Base-by-base conservation (phyloP, 768 basidiomycete genomes). In the Wakefieldia striispora region DNA sequence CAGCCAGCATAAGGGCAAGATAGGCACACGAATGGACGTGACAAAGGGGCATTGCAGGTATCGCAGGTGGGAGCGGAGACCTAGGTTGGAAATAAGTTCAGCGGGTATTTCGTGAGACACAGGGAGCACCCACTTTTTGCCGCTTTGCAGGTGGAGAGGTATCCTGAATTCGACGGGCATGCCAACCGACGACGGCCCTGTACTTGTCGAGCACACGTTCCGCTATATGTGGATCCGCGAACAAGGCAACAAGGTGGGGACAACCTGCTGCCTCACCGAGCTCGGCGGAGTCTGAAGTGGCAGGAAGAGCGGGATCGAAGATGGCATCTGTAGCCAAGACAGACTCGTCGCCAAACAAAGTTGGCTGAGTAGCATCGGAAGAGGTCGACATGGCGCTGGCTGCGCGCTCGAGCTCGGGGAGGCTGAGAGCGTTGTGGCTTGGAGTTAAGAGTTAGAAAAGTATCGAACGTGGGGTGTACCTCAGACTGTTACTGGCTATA, bases 1-100 rank as follows among this genome's bases (percentile, higher is more conserved):
- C 90, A 91, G 7, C 84, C 88, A 10, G 77, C 72, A 60, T 74
- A 86, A 4, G 79, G 59, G 58, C 90, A 92, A n/a, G 82, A 76
- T 7, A 91, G 70, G 56, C 90, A 92, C 3, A 78, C 82, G 59
- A 86, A 83, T 0, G 89, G 86, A 20, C 88, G 73, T 1, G 80
- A 71, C 24, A 89, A 70, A 2, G 80, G 60, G 2, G 74, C 43
- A 9, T 70, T 67, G 60, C 90, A 92, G 12, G 72, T 75, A 9
- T 76, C 79, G 61, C 90, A 91, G 3, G 75, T 68, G 11, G 90
- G 89, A 16, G 75, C 71, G 4, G 84, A 66, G 29, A 79, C 62
- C 83, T 85, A 37, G 1, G 26, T 27, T 11, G 14, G 14, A 8
- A 19, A 21, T 19, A 11, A 3, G 23, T 19, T 4, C 11, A 29